A percentile compares a stretch with the other conserved stretches of the same genome.
phyloP scores from a whole-genome alignment of 306 rosid genomes.

The Senna tora region DNA sequence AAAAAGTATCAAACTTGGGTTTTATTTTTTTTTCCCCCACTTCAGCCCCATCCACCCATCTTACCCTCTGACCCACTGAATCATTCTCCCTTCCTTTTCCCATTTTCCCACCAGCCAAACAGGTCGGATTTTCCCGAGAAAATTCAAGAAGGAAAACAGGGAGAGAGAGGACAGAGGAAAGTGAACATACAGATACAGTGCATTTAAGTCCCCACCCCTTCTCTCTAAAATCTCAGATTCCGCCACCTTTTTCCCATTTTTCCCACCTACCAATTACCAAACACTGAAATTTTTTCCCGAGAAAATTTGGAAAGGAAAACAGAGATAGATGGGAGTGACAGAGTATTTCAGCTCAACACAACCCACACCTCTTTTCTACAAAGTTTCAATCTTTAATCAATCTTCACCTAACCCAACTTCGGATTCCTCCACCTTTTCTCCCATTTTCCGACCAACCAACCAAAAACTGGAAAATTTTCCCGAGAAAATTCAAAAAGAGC shows the following conservation, averaged over 20 bases:
- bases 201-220: neutral
- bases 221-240: constrained; percentile 16
- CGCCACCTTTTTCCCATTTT: neutral
- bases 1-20: constrained; percentile 7
- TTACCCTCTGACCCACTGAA: neutral
- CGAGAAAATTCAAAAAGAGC: neutral
- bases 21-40: neutral
- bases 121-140: neutral
- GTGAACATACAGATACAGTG: neutral
- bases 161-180: no score
- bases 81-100: neutral
- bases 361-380: neutral
- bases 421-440: neutral
- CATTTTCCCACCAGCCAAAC: constrained; percentile 11
- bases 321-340: neutral
- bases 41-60: neutral
- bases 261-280: constrained; percentile 4
- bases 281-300: neutral
- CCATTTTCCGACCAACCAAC: constrained; percentile 19
- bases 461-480: constrained; percentile 9
- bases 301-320: neutral
- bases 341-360: neutral
- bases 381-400: neutral
- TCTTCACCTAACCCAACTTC: constrained; percentile 16
- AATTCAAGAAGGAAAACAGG: neutral